Evolutionary conservation across 176 grass and related monocot species (phyloP).

Genomic region (Neostapfia colusana): DNA sequence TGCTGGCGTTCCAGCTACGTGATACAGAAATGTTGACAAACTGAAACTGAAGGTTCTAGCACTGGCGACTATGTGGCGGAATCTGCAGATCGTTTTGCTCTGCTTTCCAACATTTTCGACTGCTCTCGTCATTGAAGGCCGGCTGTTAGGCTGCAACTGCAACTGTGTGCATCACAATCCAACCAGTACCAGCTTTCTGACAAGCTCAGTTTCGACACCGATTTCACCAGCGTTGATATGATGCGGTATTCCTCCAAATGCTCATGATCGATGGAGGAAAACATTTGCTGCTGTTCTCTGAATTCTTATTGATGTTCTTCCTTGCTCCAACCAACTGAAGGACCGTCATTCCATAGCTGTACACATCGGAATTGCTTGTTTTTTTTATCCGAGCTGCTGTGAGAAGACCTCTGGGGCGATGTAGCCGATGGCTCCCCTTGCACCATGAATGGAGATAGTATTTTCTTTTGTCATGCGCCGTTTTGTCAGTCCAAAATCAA

Average conservation of each 20-base stretch:
- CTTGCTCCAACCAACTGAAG: slow-evolving; percentile 51
- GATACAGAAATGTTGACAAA: not conserved
- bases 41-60: not conserved
- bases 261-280: slow-evolving; percentile 46
- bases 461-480: slow-evolving; percentile 33
- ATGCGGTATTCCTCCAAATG: slow-evolving; percentile 22
- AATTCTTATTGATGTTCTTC: not conserved
- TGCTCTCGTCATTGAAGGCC: slow-evolving; percentile 43
- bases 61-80: slow-evolving; percentile 26
- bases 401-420: slow-evolving; percentile 55
- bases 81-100: slow-evolving; percentile 1
- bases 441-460: slow-evolving; percentile 38
- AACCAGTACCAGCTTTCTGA: slow-evolving; percentile 36
- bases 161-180: slow-evolving; percentile 45
- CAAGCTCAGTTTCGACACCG: slow-evolving; percentile 17
- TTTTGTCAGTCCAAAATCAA: slow-evolving; percentile 56
- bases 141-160: slow-evolving; percentile 7
- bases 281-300: slow-evolving; percentile 33
- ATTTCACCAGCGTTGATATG: slow-evolving; percentile 12
- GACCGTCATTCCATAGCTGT: slow-evolving; percentile 60
- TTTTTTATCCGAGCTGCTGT: slow-evolving; percentile 38
- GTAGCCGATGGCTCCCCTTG: slow-evolving; percentile 51
- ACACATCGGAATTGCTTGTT: slow-evolving; percentile 55
- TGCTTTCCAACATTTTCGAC: slow-evolving; percentile 45
- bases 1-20: not conserved